Evolutionary conservation across 1,284 basidiomycete genomes (phyloP).

Genomic region (Sanghuangporus baumii): DNA sequence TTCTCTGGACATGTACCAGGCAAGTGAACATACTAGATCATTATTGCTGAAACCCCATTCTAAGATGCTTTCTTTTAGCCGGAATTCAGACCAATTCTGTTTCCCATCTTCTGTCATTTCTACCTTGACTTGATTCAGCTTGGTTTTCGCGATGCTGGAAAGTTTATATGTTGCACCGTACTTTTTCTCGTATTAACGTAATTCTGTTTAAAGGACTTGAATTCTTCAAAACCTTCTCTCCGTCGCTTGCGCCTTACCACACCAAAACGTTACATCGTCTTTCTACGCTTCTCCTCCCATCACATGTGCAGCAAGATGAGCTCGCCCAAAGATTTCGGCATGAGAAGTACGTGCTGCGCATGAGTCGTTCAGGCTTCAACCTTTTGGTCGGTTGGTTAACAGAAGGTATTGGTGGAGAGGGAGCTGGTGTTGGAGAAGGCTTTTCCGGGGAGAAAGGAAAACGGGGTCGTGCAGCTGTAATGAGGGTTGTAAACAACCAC

Average conservation of each 20-base stretch:
- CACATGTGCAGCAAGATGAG: conserved; percentile 82
- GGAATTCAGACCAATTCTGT: conserved; percentile 88
- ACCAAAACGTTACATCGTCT: conserved; percentile 74
- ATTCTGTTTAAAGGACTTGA: conserved; percentile 47
- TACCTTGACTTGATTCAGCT: conserved; percentile 92
- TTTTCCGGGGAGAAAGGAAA: conserved; percentile 79
- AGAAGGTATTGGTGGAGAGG: conserved; percentile 85
- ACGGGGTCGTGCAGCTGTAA: conserved; percentile 76
- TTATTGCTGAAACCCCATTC: conserved; percentile 7
- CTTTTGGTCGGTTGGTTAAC: conserved; percentile 95
- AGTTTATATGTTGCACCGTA: conserved; percentile 24
- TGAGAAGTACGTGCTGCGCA: conserved; percentile 87
- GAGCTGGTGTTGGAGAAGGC: conserved; percentile 74
- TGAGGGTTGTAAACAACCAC: conserved; percentile 92
- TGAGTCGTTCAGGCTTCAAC: conserved; percentile 90
- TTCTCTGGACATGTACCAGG: conserved; percentile 81
- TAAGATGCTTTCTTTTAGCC: conserved; percentile 45
- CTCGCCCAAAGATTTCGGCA: conserved; percentile 82
- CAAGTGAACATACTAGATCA: conserved; percentile 30
- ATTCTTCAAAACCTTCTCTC: conserved; percentile 73
- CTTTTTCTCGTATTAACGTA: not conserved
- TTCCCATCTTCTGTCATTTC: conserved; percentile 96
- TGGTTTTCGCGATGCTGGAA: conserved; percentile 86
- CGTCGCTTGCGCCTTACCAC: conserved; percentile 68
- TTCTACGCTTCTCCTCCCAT: conserved; percentile 76